Evolutionary conservation across 1,139 yeast genomes (phyloP).

Genomic region (Yamadazyma aaseri): DNA sequence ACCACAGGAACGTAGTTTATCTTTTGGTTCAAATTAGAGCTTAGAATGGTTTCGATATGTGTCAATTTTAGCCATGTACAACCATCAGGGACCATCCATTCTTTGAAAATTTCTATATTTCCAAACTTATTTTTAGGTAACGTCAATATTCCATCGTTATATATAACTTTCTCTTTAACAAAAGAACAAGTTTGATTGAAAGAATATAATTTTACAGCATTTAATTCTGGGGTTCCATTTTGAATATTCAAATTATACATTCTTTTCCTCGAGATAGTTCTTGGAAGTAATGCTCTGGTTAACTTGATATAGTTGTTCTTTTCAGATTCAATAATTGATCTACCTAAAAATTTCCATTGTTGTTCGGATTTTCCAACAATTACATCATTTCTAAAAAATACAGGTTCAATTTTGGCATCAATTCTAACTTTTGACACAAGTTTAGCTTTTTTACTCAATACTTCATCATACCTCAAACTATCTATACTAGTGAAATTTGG

Average conservation of each 20-base stretch:
- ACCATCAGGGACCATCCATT: slow-evolving; percentile 33
- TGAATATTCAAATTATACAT: slow-evolving; percentile 20
- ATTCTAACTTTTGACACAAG: slow-evolving; percentile 19
- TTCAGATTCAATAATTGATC: slow-evolving; percentile 27
- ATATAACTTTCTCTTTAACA: slow-evolving; percentile 16
- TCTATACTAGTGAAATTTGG: slow-evolving; percentile 29
- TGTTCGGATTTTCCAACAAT: slow-evolving; percentile 34
- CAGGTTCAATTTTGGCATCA: slow-evolving; percentile 16
- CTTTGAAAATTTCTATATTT: slow-evolving; percentile 33
- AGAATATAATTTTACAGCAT: slow-evolving; percentile 23
- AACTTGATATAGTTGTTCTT: slow-evolving; percentile 21
- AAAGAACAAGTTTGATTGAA: slow-evolving; percentile 34
- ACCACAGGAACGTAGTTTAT: slow-evolving; percentile 35
- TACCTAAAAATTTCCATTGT: slow-evolving; percentile 40
- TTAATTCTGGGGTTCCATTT: slow-evolving; percentile 21
- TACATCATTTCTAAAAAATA: slow-evolving; percentile 26
- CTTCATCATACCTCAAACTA: slow-evolving; percentile 33
- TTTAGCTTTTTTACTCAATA: slow-evolving; percentile 14
- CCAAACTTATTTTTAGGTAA: slow-evolving; percentile 35
- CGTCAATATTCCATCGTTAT: slow-evolving; percentile 8
- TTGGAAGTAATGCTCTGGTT: slow-evolving; percentile 21
- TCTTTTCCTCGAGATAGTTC: slow-evolving; percentile 25
- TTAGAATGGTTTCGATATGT: slow-evolving; percentile 24
- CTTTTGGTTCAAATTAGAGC: slow-evolving; percentile 10
- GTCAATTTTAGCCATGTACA: slow-evolving; percentile 31